phyloP scores from a whole-genome alignment of 495 filamentous ascomycete genomes.

The Penicillium parvum region DNA sequence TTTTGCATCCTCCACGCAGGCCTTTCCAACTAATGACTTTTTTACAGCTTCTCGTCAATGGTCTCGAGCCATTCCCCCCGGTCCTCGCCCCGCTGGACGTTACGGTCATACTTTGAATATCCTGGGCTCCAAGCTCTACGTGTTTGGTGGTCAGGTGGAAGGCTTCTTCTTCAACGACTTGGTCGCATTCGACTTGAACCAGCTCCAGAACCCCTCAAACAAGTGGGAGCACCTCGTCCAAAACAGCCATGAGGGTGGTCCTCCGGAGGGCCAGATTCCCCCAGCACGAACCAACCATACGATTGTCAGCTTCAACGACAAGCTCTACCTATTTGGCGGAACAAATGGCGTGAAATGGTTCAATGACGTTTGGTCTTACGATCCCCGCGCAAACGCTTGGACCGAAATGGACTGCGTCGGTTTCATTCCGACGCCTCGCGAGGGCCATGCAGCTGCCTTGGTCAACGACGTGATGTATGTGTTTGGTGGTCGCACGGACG shows the following conservation, averaged over 20 bases:
- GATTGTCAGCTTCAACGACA: conserved; percentile 86
- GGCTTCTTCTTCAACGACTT: conserved; percentile 97
- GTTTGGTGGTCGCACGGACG: conserved; percentile 94
- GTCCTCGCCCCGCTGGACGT: conserved; percentile 77
- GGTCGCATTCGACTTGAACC: conserved; percentile 94
- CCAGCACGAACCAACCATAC: conserved; percentile 94
- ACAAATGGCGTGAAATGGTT: conserved; percentile 95
- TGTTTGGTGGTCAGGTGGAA: conserved; percentile 97
- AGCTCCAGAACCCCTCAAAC: conserved; percentile 79
- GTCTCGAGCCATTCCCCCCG: conserved; percentile 85
- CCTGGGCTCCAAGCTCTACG: conserved; percentile 89
- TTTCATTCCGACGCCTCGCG: conserved; percentile 87
- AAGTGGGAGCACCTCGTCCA: conserved; percentile 88
- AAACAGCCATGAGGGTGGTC: conserved; percentile 65
- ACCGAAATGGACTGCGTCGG: conserved; percentile 89
- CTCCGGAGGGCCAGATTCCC: conserved; percentile 65
- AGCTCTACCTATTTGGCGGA: conserved; percentile 94
- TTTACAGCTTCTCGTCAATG: conserved; percentile 87
- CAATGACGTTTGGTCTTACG: conserved; percentile 97
- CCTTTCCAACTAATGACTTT: conserved; percentile 8
- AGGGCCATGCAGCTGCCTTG: conserved; percentile 90
- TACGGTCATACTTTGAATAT: conserved; percentile 98
- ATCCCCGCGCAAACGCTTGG: conserved; percentile 79
- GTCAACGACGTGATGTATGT: conserved; percentile 99
- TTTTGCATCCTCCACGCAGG: neutral